Evolutionary conservation across 2,329 filamentous ascomycete genomes (phyloP), one percentile per base, ranked within the genome.

Genomic region (Herpotrichia juniperi): DNA sequence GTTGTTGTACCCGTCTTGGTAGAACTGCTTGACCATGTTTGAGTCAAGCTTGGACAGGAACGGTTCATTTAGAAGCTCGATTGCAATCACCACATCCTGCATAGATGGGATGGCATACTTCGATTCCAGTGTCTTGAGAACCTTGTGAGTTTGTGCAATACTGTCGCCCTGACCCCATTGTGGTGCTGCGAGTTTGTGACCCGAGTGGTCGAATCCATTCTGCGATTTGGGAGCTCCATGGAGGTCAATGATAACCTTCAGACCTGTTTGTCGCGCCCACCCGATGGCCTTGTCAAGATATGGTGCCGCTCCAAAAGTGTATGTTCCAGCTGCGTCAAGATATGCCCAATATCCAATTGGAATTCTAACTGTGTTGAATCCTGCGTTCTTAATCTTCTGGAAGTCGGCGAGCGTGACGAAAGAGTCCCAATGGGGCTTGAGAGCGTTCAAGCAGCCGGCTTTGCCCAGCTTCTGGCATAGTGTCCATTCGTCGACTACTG

Each of bases 141-240:
- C 81, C n/a, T 74, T 63, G 17, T 87, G 72, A 1, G 82, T 84
- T 42, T 79, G 74, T 16, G 69, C 56, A 5, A 81, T 72, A 10
- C 76, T 81, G 55, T 79, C 74, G 19, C 76, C 77, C 25, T 76
- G 66, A 49, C 78, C 77, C 76, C 79, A 83, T 4, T 69, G 68
- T 54, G 76, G 77, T 25, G 51, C 74, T 40, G 56, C 57, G 22
- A 72, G 71, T 61, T 72, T 74, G 49, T 80, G 79, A 4, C 85
- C 85, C 44, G 78, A 83, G 64, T 87, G 85, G 64, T 87, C 84
- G 66, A 85, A 86, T 5, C 84, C 84, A 55, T 86, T 86, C 59
- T 86, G 83, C 2, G 77, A 81, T 34, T 79, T 78, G 1, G 69
- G 71, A 10, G 68, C 69, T 25, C 80, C 82, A 59, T 86, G 83